These are phyloP conservation scores for Blepharisma stoltei DNA, from an alignment of 73 alveolate genomes.

Conservation along the genomic window DNA sequence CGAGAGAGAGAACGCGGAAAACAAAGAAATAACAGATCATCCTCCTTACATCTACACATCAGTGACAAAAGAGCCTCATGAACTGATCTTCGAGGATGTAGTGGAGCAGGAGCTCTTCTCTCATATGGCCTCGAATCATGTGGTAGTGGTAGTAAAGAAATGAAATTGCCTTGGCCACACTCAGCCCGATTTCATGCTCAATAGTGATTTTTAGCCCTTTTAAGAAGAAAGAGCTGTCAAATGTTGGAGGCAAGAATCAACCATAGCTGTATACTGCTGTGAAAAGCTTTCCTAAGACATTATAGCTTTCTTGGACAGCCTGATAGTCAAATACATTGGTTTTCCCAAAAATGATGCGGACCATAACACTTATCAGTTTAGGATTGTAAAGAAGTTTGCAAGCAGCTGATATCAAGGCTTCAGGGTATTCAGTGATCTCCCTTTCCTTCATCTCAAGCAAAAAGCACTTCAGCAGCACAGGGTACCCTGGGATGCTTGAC, in stretches of 20 bases:
- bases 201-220: conserved; percentile 56
- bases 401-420: conserved; percentile 66
- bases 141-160: conserved; percentile 54
- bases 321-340: conserved; percentile 62
- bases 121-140: conserved; percentile 45
- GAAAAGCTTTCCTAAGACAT: conserved; percentile 60
- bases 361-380: conserved; percentile 53
- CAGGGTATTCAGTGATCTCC: conserved; percentile 74
- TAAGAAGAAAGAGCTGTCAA: conserved; percentile 59
- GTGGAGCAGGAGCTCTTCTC: conserved; percentile 34
- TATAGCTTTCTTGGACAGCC: conserved; percentile 53
- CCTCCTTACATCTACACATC: conserved; percentile 70
- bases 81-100: conserved; percentile 39
- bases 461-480: conserved; percentile 58
- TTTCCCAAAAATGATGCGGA: conserved; percentile 61
- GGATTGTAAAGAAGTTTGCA: conserved; percentile 58
- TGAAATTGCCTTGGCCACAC: conserved; percentile 63
- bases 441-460: conserved; percentile 71
- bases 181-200: conserved; percentile 58
- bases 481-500: conserved; percentile 84
- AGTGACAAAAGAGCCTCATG: conserved; percentile 61
- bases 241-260: conserved; percentile 63
- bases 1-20: conserved; percentile 34
- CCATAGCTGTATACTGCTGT: conserved; percentile 38
- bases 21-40: conserved; percentile 56